Base-by-base conservation (phyloP, 805 yeast genomes). In the Ogataea zsoltii region DNA sequence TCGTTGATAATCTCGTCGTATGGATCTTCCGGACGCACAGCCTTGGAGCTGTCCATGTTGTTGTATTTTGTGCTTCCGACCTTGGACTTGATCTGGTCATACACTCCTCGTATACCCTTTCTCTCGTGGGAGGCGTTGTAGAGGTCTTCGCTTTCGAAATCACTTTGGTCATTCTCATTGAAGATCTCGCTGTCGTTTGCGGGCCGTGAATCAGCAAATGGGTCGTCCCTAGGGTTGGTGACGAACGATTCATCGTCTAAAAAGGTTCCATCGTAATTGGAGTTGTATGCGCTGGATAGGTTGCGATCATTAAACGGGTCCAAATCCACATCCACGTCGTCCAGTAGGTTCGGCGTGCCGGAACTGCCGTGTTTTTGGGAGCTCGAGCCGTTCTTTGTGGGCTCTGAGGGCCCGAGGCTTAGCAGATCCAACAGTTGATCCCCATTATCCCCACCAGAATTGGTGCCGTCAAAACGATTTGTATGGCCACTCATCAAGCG, bases 31-130 rank as follows among this genome's bases (percentile, higher is more conserved):
- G 13, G 34, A 29, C 23, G 13, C 35, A 18, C 14, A 5, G 6
- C 13, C 7, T 36, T 10, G 11, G 29, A 26, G 6, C n/a, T 18
- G 11, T 50, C 53, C 25, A 62, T 57, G 29, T 57, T 55, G 33
- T 51, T 54, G 43, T 65, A 63, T 15, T 52, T 46, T 2, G 61
- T 48, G 7, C 58, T 50, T 7, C 63, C 62, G 37, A 65, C 51
- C 29, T 54, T 60, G 6, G 54, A 44, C 32, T 55, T 59, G 21
- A 65, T 38, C 29, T 63, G 61, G 16, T 58, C 56, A 32, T 63
- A 65, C 17, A 62, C 50, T n/a, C 63, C 63, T 42, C 57, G 54
- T 39, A 63, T 30, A 11, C 41, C 41, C 15, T 44, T 41, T 18
- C 46, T 21, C 18, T 43, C 50, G 19, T 51, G 42, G 28, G 49